A percentile compares a stretch with the other conserved stretches of the same genome.
These are phyloP conservation scores for Haematococcus sp. DNA, from an alignment of 139 green algal species.

Conservation along the genomic window DNA sequence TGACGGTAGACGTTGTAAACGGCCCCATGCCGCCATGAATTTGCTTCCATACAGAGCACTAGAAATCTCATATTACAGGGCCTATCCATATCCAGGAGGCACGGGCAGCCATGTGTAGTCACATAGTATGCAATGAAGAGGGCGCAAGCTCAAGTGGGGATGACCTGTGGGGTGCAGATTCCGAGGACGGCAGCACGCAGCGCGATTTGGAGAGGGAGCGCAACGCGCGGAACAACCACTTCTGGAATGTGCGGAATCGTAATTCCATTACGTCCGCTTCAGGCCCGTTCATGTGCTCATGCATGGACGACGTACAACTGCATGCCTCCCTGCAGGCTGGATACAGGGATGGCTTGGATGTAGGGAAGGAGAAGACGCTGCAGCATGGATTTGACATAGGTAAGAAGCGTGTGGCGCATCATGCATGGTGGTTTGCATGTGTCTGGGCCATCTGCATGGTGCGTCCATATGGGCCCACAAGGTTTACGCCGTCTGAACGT, in stretches of 20 bases:
- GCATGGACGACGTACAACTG: background rate
- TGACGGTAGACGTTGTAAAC: no score
- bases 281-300: background rate
- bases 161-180: no score
- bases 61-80: no score
- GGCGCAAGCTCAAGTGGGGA: no score
- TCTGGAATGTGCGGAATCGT: background rate
- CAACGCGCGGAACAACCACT: background rate
- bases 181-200: no score
- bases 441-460: background rate
- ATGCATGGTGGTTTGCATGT: background rate
- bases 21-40: no score
- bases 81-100: no score
- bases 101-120: no score
- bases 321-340: constrained; percentile 6
- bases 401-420: background rate
- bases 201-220: background rate
- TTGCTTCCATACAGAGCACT: no score
- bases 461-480: no score
- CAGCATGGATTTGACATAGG: constrained; percentile 12
- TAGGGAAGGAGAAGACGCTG: constrained; percentile 10
- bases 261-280: background rate
- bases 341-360: constrained; percentile 11
- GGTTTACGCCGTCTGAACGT: no score
- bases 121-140: no score